A percentile compares a stretch with the other conserved stretches of the same genome.
Evolutionary conservation across 805 yeast species (phyloP).

Genomic region (Jamesozyma lodderae): DNA sequence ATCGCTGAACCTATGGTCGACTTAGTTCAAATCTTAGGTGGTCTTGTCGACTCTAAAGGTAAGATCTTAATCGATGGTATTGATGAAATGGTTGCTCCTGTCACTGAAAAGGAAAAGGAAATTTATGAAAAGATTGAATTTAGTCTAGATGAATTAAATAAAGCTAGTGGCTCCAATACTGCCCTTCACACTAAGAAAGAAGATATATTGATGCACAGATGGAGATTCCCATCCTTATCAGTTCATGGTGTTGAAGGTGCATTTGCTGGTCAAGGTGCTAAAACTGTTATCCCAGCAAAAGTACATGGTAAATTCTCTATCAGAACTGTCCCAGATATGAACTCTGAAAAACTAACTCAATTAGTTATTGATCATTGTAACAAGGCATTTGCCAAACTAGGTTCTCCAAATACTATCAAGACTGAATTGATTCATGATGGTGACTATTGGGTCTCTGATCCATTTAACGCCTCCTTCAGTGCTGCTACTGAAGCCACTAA

Average conservation of each 20-base stretch:
- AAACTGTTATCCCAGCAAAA: constrained; percentile 94
- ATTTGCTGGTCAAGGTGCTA: constrained; percentile 88
- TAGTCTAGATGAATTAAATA: constrained; percentile 72
- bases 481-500: constrained; percentile 94
- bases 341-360: constrained; percentile 67
- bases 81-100: constrained; percentile 88
- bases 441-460: constrained; percentile 92
- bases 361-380: constrained; percentile 65
- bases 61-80: constrained; percentile 82
- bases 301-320: constrained; percentile 93
- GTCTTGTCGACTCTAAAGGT: constrained; percentile 75
- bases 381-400: constrained; percentile 53
- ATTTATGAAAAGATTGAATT: constrained; percentile 83
- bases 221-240: constrained; percentile 97
- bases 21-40: constrained; percentile 64
- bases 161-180: constrained; percentile 82
- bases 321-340: constrained; percentile 94
- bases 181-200: constrained; percentile 68
- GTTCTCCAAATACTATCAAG: constrained; percentile 65
- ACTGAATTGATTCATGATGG: constrained; percentile 89
- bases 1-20: constrained; percentile 97
- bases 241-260: constrained; percentile 98
- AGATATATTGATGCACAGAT: constrained; percentile 90
- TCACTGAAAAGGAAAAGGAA: constrained; percentile 68
- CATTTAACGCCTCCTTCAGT: constrained; percentile 81